A percentile compares a stretch with the other conserved stretches of the same genome.
Evolutionary conservation across 352 stramenopile genomes (phyloP).

Genomic region (Pythium chondricola): DNA sequence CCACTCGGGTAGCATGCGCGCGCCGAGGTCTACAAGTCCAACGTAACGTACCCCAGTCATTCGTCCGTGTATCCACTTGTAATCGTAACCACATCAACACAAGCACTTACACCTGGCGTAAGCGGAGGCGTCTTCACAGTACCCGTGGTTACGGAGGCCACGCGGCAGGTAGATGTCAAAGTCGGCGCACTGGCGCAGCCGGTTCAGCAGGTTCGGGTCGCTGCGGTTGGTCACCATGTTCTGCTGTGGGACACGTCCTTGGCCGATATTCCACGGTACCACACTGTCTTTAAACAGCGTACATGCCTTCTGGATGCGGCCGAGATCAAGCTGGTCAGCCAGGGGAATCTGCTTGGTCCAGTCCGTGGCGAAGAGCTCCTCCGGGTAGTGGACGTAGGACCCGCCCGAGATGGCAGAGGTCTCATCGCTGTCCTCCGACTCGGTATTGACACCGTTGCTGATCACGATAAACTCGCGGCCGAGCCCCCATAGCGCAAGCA

Average conservation of each 20-base stretch:
- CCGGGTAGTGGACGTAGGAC: too few relatives aligned
- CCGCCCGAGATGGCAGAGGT: too few relatives aligned
- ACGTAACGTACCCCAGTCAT: background rate
- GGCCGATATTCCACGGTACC: slow-evolving; percentile 38
- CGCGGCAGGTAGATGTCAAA: slow-evolving; percentile 58
- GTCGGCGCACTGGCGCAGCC: slow-evolving; percentile 50
- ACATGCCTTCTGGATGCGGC: slow-evolving; percentile 41
- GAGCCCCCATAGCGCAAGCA: too few relatives aligned
- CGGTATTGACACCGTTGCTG: too few relatives aligned
- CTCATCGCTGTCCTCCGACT: too few relatives aligned
- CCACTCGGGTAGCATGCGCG: slow-evolving; percentile 29
- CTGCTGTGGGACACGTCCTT: background rate
- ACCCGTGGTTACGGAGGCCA: slow-evolving; percentile 37
- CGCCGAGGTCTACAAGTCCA: slow-evolving; percentile 8
- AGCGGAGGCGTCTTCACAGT: slow-evolving; percentile 60
- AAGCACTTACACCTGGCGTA: slow-evolving; percentile 54
- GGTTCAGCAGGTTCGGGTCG: slow-evolving; percentile 31
- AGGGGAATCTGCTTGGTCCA: slow-evolving; percentile 8
- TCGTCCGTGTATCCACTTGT: background rate
- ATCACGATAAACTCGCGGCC: too few relatives aligned
- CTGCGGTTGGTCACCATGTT: slow-evolving; percentile 19
- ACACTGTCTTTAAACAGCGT: slow-evolving; percentile 35
- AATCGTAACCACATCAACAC: background rate
- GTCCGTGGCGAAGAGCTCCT: slow-evolving; percentile 5
- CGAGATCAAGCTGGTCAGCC: slow-evolving; percentile 37